Evolutionary conservation across 116 monocot genomes (phyloP), one percentile per base, ranked within the genome.

Genomic region (Trichopus zeylanicus): DNA sequence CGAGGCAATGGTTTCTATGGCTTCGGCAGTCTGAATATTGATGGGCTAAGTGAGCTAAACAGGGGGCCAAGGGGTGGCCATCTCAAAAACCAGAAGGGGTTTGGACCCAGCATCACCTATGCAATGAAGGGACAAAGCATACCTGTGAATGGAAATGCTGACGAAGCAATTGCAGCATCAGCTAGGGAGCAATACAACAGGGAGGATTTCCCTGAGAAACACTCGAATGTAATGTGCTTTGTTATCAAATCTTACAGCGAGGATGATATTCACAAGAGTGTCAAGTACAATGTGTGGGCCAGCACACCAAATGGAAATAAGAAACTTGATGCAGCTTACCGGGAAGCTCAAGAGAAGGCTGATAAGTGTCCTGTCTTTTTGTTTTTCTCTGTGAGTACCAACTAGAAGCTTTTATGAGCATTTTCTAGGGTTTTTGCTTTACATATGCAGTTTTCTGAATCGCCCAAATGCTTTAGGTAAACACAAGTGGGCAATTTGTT

Each of bases 281-380:
- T 97, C 29, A 97, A 97, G 57, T 97, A 97, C 49, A 70, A 58
- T 70, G 85, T 97, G 51, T 97, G 97, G 97, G 84, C 97, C 26
- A 97, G 97, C 68, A 97, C 97, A 2, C 84, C 79, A 3, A 82
- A 79, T 71, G 97, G 97, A 12, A 97, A 97, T 69, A 97, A 91
- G 73, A 97, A 91, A 68, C 87, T 97, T 19, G 91, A 97, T 76
- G 79, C 77, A 61, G 84, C 72, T 20, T 93, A 77, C 48, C 53
- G 69, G n/a, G 93, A 88, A 70, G 70, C 88, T 7, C 59, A 82
- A 68, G 75, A 70, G 57, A 82, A 82, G 47, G 10, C 68, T n/a
- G 74, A 60, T 35, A 62, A 56, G 10, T 88, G 79, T 51, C 88
- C 85, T 15, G 62, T 93, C 18, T 93, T 93, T 26, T 65, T 93